These are phyloP conservation scores for Moniliophthora roreri DNA, from an alignment of 1,284 basidiomycete species.

Conservation along the genomic window DNA sequence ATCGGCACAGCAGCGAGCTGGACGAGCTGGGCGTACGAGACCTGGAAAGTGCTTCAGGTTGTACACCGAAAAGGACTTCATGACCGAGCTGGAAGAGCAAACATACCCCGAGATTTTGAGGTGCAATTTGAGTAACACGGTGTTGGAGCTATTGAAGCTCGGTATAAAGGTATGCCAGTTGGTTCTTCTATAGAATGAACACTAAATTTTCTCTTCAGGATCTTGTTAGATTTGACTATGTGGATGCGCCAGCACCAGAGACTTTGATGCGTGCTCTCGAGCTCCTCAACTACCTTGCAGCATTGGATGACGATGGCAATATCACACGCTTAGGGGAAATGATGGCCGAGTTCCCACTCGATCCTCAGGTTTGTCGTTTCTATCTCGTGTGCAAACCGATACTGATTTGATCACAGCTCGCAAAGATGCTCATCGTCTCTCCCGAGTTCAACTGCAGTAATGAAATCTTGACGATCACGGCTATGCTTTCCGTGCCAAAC, in stretches of 20 bases:
- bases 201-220: constrained; percentile 48
- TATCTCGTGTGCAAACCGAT: too few species aligned
- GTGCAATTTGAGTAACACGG: constrained; percentile 91
- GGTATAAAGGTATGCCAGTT: constrained; percentile 41
- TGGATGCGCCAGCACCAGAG: constrained; percentile 96
- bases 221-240: constrained; percentile 92
- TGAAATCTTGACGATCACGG: constrained; percentile 92
- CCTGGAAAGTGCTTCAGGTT: constrained; percentile 98
- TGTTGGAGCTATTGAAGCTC: constrained; percentile 92
- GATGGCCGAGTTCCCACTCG: constrained; percentile 98
- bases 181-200: not conserved
- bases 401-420: constrained; percentile 48
- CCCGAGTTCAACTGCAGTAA: constrained; percentile 97
- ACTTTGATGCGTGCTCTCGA: constrained; percentile 98
- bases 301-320: constrained; percentile 93
- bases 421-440: constrained; percentile 93
- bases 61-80: constrained; percentile 98
- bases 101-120: constrained; percentile 95
- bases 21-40: constrained; percentile 92
- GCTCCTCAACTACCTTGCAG: constrained; percentile 89
- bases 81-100: constrained; percentile 93
- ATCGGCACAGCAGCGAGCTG: constrained; percentile 93
- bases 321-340: constrained; percentile 85
- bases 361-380: constrained; percentile 73
- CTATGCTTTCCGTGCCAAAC: constrained; percentile 96